Base-by-base conservation (phyloP, 768 basidiomycete species). In the Amanita exitialis region DNA sequence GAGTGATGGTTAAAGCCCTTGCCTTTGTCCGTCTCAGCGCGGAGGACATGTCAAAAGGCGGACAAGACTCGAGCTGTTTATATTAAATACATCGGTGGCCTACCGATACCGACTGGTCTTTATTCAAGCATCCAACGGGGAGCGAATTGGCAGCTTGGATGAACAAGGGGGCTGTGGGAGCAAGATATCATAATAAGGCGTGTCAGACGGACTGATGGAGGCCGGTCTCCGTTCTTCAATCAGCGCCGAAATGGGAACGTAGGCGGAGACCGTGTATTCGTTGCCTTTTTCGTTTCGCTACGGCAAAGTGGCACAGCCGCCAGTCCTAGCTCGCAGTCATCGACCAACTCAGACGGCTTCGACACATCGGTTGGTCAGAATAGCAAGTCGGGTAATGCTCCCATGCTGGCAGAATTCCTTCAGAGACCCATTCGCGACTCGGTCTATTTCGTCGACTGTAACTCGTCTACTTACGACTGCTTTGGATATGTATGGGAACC, bases 21-120 rank as follows among this genome's bases (percentile, higher is more conserved):
- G 69, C 74, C 58, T 70, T 75, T 27, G 76, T 67, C 56, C 69
- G 70, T 66, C 67, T 70, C 59, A 75, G 66, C 49, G 69, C 64
- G 54, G 59, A 59, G 45, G 62, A 53, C 67, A 68, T 68, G 39
- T 42, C 48, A 5, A 21, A 30, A 23, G 6, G 38, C 9, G 27
- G 25, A 38, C 16, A 32, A 34, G 34, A 20, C 8, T 15, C 39
- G 16, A 12, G 39, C 18, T 16, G 27, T 41, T 41, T 41, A 42
- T 16, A 32, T 42, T 39, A 9, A 28, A 38, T 9, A 20, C 39
- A 39, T 49, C 4, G 15, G 36, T 27, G 35, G 36, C 47, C 20
- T 39, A 27, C 20, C 36, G 47, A 27, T 36, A 20, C 47, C 35
- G n/a, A 48, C 20, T 37, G 34, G 32, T 35, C 46, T 36, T 16